Evolutionary conservation across 139 green algal genomes (phyloP).

Genomic region (Chlorella sp.): DNA sequence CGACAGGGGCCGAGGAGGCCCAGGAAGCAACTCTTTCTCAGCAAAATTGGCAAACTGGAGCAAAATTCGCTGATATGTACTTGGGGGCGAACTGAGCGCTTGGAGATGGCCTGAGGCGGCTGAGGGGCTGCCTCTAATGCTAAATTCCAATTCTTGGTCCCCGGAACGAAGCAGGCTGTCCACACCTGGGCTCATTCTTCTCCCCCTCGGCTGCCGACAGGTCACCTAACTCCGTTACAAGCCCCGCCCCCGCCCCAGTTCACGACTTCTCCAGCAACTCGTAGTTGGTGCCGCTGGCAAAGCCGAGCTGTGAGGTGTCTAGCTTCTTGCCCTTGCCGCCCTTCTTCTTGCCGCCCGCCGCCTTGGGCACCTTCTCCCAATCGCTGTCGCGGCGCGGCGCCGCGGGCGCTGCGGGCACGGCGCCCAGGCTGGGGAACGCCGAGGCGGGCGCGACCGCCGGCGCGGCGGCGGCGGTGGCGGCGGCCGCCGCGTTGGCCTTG

Average conservation of each 20-base stretch:
- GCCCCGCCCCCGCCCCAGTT: not conserved
- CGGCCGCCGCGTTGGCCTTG: slow-evolving; percentile 33
- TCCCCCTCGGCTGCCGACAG: no score
- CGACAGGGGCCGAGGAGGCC: no score
- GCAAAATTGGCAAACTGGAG: no score
- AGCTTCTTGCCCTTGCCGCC: slow-evolving; percentile 42
- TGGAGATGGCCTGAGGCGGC: no score
- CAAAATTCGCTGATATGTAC: no score
- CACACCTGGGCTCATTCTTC: no score
- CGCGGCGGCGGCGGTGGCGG: not conserved
- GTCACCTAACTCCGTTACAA: not conserved
- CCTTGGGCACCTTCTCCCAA: slow-evolving; percentile 44
- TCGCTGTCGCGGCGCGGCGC: slow-evolving; percentile 1
- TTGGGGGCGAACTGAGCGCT: no score
- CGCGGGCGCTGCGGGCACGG: not conserved
- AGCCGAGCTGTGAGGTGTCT: slow-evolving; percentile 41
- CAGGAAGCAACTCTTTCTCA: no score
- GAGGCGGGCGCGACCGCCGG: not conserved
- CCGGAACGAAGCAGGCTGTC: no score
- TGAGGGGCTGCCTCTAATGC: no score
- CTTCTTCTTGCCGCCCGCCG: slow-evolving; percentile 43
- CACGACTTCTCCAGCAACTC: slow-evolving; percentile 27
- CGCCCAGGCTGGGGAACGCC: slow-evolving; percentile 6
- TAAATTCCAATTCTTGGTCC: no score
- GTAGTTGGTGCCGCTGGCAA: slow-evolving; percentile 43